These are phyloP conservation scores for Hymenoscyphus linearis DNA, from an alignment of 2,329 filamentous ascomycete species.

Conservation along the genomic window DNA sequence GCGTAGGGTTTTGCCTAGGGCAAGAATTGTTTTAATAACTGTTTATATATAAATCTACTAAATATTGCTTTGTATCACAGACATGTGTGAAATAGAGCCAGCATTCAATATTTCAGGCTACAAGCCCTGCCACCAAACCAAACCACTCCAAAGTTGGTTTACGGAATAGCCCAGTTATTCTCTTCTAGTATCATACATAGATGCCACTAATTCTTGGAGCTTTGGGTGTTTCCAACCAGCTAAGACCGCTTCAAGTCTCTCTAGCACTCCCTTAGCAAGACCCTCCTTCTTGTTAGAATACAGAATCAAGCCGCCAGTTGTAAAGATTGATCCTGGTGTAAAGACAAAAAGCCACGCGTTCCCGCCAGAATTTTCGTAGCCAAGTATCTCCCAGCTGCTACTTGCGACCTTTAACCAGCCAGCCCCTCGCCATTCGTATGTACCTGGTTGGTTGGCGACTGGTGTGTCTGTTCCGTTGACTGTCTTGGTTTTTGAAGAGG, in stretches of 20 bases:
- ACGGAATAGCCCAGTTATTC: background rate
- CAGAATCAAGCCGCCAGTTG: conserved; percentile 1
- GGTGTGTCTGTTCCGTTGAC: background rate
- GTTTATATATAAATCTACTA: too few relatives aligned
- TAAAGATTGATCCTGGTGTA: background rate
- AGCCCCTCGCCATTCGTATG: background rate
- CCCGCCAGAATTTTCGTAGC: background rate
- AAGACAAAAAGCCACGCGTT: conserved; percentile 1
- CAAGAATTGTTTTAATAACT: too few relatives aligned
- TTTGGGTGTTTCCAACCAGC: background rate
- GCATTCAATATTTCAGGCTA: too few relatives aligned
- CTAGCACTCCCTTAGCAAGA: background rate
- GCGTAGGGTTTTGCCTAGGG: too few relatives aligned
- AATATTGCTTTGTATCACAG: too few relatives aligned
- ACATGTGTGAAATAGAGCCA: too few relatives aligned
- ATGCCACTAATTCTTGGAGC: background rate
- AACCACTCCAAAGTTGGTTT: too few relatives aligned
- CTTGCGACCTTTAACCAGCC: conserved; percentile 1
- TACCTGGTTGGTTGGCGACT: background rate
- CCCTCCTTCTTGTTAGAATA: background rate
- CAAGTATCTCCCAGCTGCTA: background rate
- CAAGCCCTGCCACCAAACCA: too few relatives aligned
- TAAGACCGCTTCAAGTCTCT: background rate
- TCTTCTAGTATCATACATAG: background rate
- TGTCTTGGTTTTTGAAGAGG: background rate